A percentile compares a stretch with the other conserved stretches of the same genome.
Evolutionary conservation across 805 yeast species (phyloP).

Genomic region (Candida nemodendra): DNA sequence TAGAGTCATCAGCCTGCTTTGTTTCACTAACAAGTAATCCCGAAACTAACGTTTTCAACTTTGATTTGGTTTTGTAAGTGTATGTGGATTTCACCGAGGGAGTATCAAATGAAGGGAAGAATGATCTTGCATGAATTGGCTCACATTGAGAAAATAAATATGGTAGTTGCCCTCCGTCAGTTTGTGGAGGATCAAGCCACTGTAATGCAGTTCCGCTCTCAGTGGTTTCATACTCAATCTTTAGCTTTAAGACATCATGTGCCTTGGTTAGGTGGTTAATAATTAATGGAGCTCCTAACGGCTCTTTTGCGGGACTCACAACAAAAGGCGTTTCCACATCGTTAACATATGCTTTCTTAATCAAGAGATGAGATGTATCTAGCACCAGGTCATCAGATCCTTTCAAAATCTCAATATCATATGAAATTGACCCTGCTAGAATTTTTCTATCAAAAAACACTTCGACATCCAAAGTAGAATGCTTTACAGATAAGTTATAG

Average conservation of each 20-base stretch:
- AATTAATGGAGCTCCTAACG: constrained; percentile 58
- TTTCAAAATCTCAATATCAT: constrained; percentile 37
- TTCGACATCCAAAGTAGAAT: constrained; percentile 52
- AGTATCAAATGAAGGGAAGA: constrained; percentile 89
- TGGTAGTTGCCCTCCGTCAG: constrained; percentile 68
- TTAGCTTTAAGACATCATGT: constrained; percentile 28
- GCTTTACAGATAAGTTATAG: constrained; percentile 44
- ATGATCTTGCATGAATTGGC: constrained; percentile 85
- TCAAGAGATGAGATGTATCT: constrained; percentile 65
- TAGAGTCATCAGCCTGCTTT: constrained; percentile 33
- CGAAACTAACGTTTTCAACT: constrained; percentile 69
- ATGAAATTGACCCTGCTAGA: constrained; percentile 56
- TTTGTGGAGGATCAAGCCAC: constrained; percentile 72
- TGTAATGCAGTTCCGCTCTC: constrained; percentile 78
- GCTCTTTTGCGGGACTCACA: constrained; percentile 44
- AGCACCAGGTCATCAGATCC: constrained; percentile 44
- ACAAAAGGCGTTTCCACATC: constrained; percentile 33
- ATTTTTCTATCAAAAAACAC: constrained; percentile 54
- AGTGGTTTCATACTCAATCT: constrained; percentile 67
- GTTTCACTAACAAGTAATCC: constrained; percentile 40
- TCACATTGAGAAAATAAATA: constrained; percentile 87
- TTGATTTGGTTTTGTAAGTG: constrained; percentile 56
- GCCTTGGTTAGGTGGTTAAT: constrained; percentile 27
- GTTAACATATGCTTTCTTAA: constrained; percentile 46
- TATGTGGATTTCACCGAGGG: constrained; percentile 77